Evolutionary conservation across 495 filamentous ascomycete species (phyloP).

Genomic region (Lasiosphaeria ovina): DNA sequence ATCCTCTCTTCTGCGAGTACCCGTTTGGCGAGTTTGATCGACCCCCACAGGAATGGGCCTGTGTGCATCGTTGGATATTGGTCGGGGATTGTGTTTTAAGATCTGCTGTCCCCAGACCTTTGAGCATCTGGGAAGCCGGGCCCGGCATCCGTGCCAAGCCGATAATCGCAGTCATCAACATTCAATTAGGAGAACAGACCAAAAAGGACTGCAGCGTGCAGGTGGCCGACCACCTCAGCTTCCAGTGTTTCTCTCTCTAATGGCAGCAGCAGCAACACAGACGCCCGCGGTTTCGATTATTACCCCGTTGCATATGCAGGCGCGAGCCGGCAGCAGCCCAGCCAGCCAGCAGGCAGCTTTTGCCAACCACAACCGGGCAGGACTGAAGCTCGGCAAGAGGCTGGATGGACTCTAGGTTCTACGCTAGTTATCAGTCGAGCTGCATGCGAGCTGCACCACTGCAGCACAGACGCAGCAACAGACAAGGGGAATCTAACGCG

Average conservation of each 20-base stretch:
- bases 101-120: conserved; percentile 10
- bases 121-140: conserved; percentile 4
- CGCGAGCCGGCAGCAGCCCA: background rate
- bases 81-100: conserved; percentile 21
- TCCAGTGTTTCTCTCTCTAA: background rate
- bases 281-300: background rate
- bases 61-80: conserved; percentile 7
- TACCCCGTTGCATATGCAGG: conserved; percentile 9
- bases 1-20: background rate
- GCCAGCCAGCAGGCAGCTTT: conserved; percentile 5
- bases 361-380: background rate
- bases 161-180: background rate
- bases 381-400: background rate
- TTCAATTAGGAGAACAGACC: background rate
- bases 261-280: background rate
- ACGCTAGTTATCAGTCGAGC: background rate
- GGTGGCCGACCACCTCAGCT: background rate
- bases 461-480: background rate
- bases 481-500: background rate
- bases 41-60: background rate
- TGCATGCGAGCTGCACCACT: conserved; percentile 9
- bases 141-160: conserved; percentile 7
- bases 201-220: background rate
- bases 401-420: background rate
- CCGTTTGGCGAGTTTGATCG: conserved; percentile 9